Percentiles rank a stretch among this genome's conserved stretches.
Conservation (phyloP, 768 basidiomycete species). For the Tylopilus rubrobrunneus region DNA sequence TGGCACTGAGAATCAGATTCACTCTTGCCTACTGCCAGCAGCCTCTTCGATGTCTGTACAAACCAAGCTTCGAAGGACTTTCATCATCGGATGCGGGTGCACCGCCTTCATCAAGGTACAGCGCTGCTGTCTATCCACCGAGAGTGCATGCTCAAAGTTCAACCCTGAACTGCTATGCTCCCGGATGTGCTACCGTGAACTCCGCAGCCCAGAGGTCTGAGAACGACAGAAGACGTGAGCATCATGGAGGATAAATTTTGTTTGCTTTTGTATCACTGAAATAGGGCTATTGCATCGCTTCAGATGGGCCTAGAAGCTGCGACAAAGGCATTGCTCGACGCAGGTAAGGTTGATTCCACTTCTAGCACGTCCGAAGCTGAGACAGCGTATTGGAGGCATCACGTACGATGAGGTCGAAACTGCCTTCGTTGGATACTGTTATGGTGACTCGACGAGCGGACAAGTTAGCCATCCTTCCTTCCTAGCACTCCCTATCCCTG, state of each 20-base stretch:
- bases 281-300: not conserved
- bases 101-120: too few species aligned
- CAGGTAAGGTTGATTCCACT: slow-evolving; percentile 41
- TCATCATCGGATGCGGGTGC: too few species aligned
- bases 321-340: slow-evolving; percentile 83
- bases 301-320: slow-evolving; percentile 87
- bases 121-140: too few species aligned
- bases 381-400: slow-evolving; percentile 46
- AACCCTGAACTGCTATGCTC: too few species aligned
- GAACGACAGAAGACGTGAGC: slow-evolving; percentile 69
- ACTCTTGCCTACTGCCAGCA: too few species aligned
- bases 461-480: slow-evolving; percentile 41
- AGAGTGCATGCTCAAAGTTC: too few species aligned
- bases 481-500: too few species aligned
- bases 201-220: slow-evolving; percentile 56
- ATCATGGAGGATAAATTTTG: too few species aligned
- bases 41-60: too few species aligned
- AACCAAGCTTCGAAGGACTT: too few species aligned
- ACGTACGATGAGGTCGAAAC: slow-evolving; percentile 74
- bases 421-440: slow-evolving; percentile 76
- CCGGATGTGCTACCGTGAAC: not conserved
- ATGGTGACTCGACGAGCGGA: slow-evolving; percentile 75
- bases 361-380: too few species aligned
- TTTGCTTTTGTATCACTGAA: not conserved
- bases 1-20: too few species aligned